Evolutionary conservation across 2,329 filamentous ascomycete genomes (phyloP).

Genomic region (Dendrostoma leiphaemia): DNA sequence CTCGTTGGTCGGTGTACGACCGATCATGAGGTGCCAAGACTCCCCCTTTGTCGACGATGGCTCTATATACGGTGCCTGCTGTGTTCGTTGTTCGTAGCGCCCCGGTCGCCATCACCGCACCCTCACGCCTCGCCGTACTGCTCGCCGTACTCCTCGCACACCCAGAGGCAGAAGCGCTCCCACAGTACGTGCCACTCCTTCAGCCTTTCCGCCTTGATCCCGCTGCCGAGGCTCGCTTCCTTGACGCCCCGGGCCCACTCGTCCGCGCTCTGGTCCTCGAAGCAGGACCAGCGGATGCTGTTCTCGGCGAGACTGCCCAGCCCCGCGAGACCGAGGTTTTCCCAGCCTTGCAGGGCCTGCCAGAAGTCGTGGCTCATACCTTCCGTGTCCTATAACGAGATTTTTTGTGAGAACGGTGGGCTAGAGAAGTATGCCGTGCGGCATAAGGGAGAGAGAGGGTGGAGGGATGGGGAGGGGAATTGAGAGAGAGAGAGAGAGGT

Average conservation of each 20-base stretch:
- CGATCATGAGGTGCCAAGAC: too few species aligned
- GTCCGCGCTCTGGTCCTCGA: slow-evolving; percentile 71
- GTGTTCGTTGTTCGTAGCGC: too few species aligned
- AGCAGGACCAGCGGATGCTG: slow-evolving; percentile 84
- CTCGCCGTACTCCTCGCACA: slow-evolving; percentile 72
- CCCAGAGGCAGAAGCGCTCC: slow-evolving; percentile 89
- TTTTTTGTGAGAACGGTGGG: too few species aligned
- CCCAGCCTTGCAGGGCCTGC: slow-evolving; percentile 88
- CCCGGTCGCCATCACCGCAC: too few species aligned
- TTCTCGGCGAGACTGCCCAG: slow-evolving; percentile 88
- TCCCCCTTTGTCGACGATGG: too few species aligned
- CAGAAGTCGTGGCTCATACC: slow-evolving; percentile 93
- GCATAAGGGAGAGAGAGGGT: too few species aligned
- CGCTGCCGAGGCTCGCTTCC: slow-evolving; percentile 69
- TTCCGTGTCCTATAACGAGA: slow-evolving; percentile 53
- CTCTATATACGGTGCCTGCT: too few species aligned
- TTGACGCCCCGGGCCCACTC: slow-evolving; percentile 73
- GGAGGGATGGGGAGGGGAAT: background rate
- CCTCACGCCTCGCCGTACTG: slow-evolving; percentile 51
- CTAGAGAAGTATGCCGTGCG: background rate
- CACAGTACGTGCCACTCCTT: slow-evolving; percentile 78
- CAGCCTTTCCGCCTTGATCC: slow-evolving; percentile 69
- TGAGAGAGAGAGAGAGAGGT: background rate
- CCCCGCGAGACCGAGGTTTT: slow-evolving; percentile 85
- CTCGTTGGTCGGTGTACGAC: too few species aligned